Percentiles rank a stretch among this genome's conserved stretches.
Conservation (phyloP, 768 basidiomycete genomes). For the Polyporus arcularius region DNA sequence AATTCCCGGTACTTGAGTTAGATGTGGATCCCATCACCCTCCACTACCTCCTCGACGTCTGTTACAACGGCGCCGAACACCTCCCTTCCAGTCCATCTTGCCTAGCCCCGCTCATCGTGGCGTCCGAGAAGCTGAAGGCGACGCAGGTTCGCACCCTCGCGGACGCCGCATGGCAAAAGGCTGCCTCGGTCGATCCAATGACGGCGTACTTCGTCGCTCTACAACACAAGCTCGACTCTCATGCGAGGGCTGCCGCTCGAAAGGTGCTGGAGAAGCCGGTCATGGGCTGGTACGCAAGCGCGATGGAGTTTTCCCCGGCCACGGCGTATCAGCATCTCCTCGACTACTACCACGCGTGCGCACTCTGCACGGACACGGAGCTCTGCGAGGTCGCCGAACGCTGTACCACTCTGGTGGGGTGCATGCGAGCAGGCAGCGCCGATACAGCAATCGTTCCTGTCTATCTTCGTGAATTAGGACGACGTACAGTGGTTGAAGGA, state of each 20-base stretch:
- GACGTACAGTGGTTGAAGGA: too few relatives aligned
- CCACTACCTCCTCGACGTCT: background rate
- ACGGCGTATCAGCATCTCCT: background rate
- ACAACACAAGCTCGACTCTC: background rate
- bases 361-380: too few relatives aligned
- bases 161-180: too few relatives aligned
- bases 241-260: background rate
- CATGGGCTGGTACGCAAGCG: background rate
- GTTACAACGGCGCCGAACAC: background rate
- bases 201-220: background rate
- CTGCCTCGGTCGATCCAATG: background rate
- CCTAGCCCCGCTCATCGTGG: background rate
- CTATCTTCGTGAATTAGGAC: too few relatives aligned
- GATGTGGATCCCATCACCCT: background rate
- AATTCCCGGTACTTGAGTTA: background rate
- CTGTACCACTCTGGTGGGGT: too few relatives aligned
- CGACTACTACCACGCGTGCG: background rate
- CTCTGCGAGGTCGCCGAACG: too few relatives aligned
- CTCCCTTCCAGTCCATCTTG: background rate
- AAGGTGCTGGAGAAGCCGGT: background rate
- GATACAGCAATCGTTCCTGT: too few relatives aligned
- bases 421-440: too few relatives aligned
- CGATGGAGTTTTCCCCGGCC: slow-evolving; percentile 1
- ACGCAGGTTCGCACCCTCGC: too few relatives aligned
- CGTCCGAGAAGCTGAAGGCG: background rate